A percentile compares a stretch with the other conserved stretches of the same genome.
Evolutionary conservation across 192 early-diverging fungal genomes (phyloP).

Genomic region (Backusella tarrabulga): DNA sequence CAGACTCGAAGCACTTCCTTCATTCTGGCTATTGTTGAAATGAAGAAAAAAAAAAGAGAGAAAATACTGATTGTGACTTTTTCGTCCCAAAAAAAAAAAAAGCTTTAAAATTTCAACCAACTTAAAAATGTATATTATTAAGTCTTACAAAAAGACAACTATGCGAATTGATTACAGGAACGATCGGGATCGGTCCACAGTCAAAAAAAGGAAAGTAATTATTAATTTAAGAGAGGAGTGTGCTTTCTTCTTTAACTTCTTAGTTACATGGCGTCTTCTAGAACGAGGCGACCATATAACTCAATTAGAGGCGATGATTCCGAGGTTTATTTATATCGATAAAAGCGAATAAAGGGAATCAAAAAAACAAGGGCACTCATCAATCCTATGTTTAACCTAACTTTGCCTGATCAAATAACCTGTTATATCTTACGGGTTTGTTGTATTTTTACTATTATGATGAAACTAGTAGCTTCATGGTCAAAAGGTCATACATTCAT

Average conservation of each 20-base stretch:
- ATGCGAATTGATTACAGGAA: background rate
- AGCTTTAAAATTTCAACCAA: background rate
- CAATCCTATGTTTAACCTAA: background rate
- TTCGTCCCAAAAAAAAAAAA: background rate
- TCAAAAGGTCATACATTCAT: too few relatives aligned
- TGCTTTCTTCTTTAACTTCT: background rate
- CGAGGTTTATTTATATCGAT: background rate
- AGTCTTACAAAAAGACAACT: background rate
- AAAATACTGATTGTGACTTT: background rate
- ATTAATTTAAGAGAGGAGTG: background rate
- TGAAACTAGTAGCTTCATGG: too few relatives aligned
- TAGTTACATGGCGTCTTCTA: background rate
- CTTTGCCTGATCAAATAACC: too few relatives aligned
- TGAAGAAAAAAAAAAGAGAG: background rate
- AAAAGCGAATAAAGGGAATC: background rate
- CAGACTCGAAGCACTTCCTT: background rate
- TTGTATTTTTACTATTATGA: too few relatives aligned
- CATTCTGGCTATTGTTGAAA: background rate
- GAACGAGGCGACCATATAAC: background rate
- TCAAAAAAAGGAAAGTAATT: background rate
- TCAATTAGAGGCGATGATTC: background rate
- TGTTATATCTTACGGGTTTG: too few relatives aligned
- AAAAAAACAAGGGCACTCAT: background rate
- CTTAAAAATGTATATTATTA: background rate
- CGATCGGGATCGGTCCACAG: background rate